These are phyloP conservation scores for Protea cynaroides DNA, from an alignment of 164 flowering plant genomes.

Conservation along the genomic window DNA sequence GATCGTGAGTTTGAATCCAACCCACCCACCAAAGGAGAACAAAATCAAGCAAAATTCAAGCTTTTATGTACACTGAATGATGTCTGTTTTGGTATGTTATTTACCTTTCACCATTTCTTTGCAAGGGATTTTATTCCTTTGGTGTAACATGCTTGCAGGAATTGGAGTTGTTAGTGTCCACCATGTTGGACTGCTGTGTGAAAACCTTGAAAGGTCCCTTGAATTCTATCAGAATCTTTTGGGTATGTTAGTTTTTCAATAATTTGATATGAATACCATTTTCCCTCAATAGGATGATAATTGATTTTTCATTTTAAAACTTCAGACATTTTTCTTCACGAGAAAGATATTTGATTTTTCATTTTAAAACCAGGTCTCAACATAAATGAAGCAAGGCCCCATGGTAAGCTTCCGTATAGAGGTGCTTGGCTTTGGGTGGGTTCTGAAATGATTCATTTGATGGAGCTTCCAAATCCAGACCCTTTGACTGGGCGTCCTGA, in stretches of 20 bases:
- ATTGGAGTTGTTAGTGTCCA: slow-evolving; percentile 77
- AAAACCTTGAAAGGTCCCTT: slow-evolving; percentile 83
- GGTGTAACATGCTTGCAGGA: slow-evolving; percentile 39
- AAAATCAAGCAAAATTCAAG: too few relatives aligned
- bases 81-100: not conserved
- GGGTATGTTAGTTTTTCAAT: slow-evolving; percentile 35
- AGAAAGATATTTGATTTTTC: not conserved
- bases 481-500: slow-evolving; percentile 83
- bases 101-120: not conserved
- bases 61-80: not conserved
- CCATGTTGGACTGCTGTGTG: slow-evolving; percentile 88
- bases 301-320: slow-evolving; percentile 4
- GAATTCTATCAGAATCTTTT: slow-evolving; percentile 81
- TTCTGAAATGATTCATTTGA: slow-evolving; percentile 95
- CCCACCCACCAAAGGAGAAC: not conserved
- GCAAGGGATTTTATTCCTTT: not conserved
- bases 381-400: slow-evolving; percentile 94
- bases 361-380: slow-evolving; percentile 25
- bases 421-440: slow-evolving; percentile 99
- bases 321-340: not conserved
- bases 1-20: not conserved
- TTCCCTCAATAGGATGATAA: not conserved
- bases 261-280: not conserved
- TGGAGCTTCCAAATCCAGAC: slow-evolving; percentile 99
- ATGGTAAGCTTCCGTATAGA: slow-evolving; percentile 90